Base-by-base conservation (phyloP, 2,329 filamentous ascomycete genomes). In the Colletotrichum gigasporum region DNA sequence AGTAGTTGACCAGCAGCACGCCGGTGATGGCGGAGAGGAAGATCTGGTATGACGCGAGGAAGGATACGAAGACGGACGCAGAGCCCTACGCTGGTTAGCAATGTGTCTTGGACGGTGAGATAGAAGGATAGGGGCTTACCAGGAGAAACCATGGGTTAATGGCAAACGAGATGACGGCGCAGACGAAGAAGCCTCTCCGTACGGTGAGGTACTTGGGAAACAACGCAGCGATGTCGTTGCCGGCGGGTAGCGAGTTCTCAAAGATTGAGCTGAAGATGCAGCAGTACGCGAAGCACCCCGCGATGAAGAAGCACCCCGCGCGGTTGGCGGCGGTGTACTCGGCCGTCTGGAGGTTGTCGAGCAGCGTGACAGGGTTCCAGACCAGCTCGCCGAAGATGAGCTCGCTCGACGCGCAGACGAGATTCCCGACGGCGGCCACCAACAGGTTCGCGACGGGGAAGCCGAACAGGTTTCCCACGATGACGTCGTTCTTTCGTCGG, bases 221-320 rank as follows among this genome's bases (percentile, higher is more conserved):
- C 2, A 75, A 69, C 0, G 76, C 76, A 0, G 78, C 71, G 4
- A 80, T 65, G 24, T 80, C 78, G n/a, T 80, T 77, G 4, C 79
- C 78, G 0, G 77, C 78, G 18, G 78, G 75, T 3, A 81, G 71
- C 4, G 74, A 77, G 54, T 80, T 80, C 52, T 79, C 78, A n/a
- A 80, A 79, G 26, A 83, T 81, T 5, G 76, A 72, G 8, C 76
- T 76, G 61, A 82, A 80, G 24, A 84, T 74, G 1, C 76, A 72
- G 4, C 77, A 78, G 61, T 81, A 83, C 0, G 78, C 70, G 44
- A 83, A 80, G 12, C 73, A 75, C 1, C 75, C 73, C 0, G 79
- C 71, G 28, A 81, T 77, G 62, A 82, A 80, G 34, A 79, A 77
- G 45, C 75, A 77, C 0, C 75, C 79, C 6, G 76, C 72, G 14